Percentiles rank a stretch among this genome's conserved stretches.
Conservation (phyloP, 73 alveolate genomes). For the Paramecium sonneborni region DNA sequence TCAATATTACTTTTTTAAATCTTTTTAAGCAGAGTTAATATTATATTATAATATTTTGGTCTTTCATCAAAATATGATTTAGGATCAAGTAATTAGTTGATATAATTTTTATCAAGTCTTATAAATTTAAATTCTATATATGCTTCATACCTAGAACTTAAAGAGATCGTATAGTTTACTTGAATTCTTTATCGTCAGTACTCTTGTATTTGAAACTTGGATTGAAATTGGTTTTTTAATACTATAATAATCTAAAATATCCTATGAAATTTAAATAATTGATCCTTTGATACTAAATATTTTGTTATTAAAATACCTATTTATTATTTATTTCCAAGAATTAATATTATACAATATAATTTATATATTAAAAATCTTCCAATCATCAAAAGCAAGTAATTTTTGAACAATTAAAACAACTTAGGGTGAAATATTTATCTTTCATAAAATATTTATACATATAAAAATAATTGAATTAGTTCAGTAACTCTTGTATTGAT, state of each 20-base stretch:
- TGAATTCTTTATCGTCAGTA: not conserved
- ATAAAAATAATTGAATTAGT: not conserved
- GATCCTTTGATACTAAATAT: not conserved
- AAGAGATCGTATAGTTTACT: not conserved
- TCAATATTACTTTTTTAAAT: not conserved
- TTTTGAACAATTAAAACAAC: not conserved
- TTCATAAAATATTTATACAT: not conserved
- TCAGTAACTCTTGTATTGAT: not conserved
- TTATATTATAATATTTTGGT: not conserved
- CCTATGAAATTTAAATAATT: not conserved
- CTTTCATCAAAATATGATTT: not conserved
- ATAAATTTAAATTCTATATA: not conserved
- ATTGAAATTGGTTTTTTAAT: not conserved
- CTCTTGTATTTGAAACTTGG: not conserved
- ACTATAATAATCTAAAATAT: not conserved
- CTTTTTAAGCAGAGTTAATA: not conserved
- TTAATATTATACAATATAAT: not conserved
- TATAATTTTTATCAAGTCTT: not conserved
- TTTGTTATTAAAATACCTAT: not conserved
- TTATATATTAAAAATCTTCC: not conserved
- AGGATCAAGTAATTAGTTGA: not conserved
- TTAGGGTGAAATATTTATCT: not conserved
- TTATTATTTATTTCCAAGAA: not conserved
- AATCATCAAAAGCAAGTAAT: not conserved
- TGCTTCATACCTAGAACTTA: not conserved